A percentile compares a stretch with the other conserved stretches of the same genome.
phyloP scores from a whole-genome alignment of 768 basidiomycete genomes.

The Naganishia onofrii region DNA sequence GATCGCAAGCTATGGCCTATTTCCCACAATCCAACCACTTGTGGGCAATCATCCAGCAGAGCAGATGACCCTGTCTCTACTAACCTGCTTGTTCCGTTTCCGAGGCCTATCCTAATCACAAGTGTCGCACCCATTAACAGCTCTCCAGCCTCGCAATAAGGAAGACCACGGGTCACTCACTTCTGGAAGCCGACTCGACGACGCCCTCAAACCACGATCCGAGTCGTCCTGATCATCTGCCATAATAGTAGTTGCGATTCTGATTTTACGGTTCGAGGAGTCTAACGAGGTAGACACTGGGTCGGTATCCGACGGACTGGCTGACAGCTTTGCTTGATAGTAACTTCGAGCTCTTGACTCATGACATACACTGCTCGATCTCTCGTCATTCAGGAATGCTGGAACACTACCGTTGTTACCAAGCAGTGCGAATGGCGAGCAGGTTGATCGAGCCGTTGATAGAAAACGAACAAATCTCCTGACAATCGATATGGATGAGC shows the following conservation, averaged over 20 bases:
- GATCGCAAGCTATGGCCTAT: slow-evolving; percentile 10
- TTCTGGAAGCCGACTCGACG: background rate
- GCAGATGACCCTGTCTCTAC: background rate
- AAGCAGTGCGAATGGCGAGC: too few species aligned
- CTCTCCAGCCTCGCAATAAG: background rate
- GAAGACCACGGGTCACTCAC: background rate
- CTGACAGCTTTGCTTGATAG: background rate
- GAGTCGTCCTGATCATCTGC: background rate
- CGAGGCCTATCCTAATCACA: background rate
- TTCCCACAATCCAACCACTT: too few species aligned
- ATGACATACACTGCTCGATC: too few species aligned
- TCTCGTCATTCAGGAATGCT: too few species aligned
- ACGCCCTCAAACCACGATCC: background rate
- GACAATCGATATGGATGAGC: too few species aligned
- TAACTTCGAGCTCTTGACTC: too few species aligned
- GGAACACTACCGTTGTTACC: too few species aligned
- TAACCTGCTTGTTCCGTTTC: slow-evolving; percentile 19
- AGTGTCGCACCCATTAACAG: too few species aligned
- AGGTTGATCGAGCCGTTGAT: too few species aligned
- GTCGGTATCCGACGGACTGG: background rate
- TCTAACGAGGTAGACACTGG: background rate
- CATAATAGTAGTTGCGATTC: background rate
- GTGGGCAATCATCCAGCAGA: background rate
- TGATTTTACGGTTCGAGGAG: background rate
- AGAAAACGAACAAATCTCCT: too few species aligned